phyloP scores from a whole-genome alignment of 1,284 basidiomycete genomes.

The Agroathelia rolfsii region DNA sequence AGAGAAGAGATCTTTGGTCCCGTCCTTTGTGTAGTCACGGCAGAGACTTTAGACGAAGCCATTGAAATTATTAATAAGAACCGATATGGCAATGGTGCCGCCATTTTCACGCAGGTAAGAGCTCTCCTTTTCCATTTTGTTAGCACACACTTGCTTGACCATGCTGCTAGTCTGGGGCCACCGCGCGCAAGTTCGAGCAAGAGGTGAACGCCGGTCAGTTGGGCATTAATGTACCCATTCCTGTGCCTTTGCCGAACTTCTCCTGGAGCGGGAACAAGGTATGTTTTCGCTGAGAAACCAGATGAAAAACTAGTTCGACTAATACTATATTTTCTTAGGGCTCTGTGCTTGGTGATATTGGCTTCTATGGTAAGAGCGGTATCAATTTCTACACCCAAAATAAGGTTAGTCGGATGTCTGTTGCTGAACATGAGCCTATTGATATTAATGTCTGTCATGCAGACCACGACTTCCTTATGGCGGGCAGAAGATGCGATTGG shows the following conservation, averaged over 20 bases:
- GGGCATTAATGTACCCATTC: conserved; percentile 90
- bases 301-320: conserved; percentile 19
- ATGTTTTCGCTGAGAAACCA: conserved; percentile 1
- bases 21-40: conserved; percentile 72
- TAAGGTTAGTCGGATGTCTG: conserved; percentile 37
- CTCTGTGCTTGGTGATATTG: conserved; percentile 80
- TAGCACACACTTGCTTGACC: too few relatives aligned
- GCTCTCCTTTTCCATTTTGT: too few relatives aligned
- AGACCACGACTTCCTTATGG: conserved; percentile 82
- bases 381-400: conserved; percentile 89
- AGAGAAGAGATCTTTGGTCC: conserved; percentile 97
- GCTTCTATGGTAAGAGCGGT: conserved; percentile 84
- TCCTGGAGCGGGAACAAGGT: conserved; percentile 88
- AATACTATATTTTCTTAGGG: conserved; percentile 43
- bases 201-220: conserved; percentile 85
- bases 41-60: conserved; percentile 86
- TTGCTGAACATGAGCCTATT: conserved; percentile 1
- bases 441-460: conserved; percentile 6
- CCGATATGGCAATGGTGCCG: conserved; percentile 89
- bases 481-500: conserved; percentile 72
- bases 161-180: too few relatives aligned
- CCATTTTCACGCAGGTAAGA: conserved; percentile 95
- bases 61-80: conserved; percentile 86
- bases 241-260: conserved; percentile 88
- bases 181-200: conserved; percentile 88